Evolutionary conservation across 495 filamentous ascomycete species (phyloP), one percentile per base, ranked within the genome.

Genomic region (Trichoderma asperelloides): DNA sequence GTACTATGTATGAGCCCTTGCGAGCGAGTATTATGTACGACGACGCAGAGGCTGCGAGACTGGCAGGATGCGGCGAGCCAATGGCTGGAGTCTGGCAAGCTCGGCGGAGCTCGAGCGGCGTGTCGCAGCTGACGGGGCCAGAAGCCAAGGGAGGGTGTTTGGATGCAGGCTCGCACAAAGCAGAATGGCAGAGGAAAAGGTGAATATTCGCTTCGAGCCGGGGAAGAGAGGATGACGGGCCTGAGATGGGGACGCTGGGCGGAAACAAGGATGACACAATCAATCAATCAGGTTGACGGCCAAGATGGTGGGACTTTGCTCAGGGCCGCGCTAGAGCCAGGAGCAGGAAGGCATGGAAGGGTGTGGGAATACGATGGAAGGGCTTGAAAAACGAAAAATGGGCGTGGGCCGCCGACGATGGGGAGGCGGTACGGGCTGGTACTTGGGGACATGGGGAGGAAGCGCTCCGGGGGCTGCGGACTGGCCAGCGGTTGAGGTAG

Each of bases 291-390:
- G 55, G 55, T 60, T 60, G 55, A n/a, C 43, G 43, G 55, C 55
- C 55, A 60, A 27, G 55, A 60, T 27, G 55, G 55, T 60, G 55
- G 55, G 27, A 27, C 55, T 60, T 30, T 27, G 55, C 23, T 60
- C 55, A 60, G 55, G 55, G 25, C 55, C 23, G 55, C 55, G n/a
- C 55, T 60, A 60, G 55, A 23, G 13, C 23, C 55, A 60, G 55
- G 23, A 60, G 23, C 2, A 60, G 55, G 55, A 60, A 30, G 55
- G 55, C 13, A 30, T 60, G 55, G 55, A 60, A 60, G 55, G 55
- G 55, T 60, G 55, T 60, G 55, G 55, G 55, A 60, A 60, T 60
- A 60, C 55, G 55, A 60, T 60, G 55, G 55, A 60, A 60, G 55
- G 55, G 55, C 12, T 28, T 9, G 47, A n/a, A 51, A 51, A 23